phyloP scores from a whole-genome alignment of 331 rosid genomes.

The Malus hybrid region DNA sequence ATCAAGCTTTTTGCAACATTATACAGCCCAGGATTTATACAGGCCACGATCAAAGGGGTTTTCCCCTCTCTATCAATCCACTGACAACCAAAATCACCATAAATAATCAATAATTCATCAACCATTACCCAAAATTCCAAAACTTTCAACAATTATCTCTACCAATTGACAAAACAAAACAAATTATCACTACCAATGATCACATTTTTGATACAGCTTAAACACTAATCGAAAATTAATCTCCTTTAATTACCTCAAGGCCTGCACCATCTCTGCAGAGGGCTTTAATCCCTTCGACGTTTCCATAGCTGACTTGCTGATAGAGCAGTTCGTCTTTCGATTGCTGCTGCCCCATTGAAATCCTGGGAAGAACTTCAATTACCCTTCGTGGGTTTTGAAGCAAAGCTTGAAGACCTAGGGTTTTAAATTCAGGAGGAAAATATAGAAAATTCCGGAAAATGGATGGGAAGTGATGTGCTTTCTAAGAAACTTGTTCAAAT shows the following conservation, averaged over 20 bases:
- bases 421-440: slow-evolving; percentile 3
- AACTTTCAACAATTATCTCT: slow-evolving; percentile 10
- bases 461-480: background rate
- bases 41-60: slow-evolving; percentile 84
- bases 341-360: slow-evolving; percentile 76
- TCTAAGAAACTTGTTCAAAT: background rate
- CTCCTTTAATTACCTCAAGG: slow-evolving; percentile 56
- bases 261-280: slow-evolving; percentile 77
- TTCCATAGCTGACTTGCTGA: slow-evolving; percentile 75
- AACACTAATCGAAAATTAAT: background rate
- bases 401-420: background rate
- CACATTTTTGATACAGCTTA: background rate
- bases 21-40: slow-evolving; percentile 62
- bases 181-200: slow-evolving; percentile 15
- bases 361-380: background rate
- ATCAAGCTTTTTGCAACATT: slow-evolving; percentile 68
- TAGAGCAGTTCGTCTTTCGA: slow-evolving; percentile 73
- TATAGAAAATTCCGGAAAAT: background rate
- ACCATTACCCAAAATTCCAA: background rate
- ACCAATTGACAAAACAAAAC: slow-evolving; percentile 1
- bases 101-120: background rate
- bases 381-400: background rate
- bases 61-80: slow-evolving; percentile 74
- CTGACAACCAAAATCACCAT: slow-evolving; percentile 28
- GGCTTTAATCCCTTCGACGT: slow-evolving; percentile 69